Percentiles rank a stretch among this genome's conserved stretches.
Conservation (phyloP, 495 filamentous ascomycete genomes). For the Penicillium subrubescens region DNA sequence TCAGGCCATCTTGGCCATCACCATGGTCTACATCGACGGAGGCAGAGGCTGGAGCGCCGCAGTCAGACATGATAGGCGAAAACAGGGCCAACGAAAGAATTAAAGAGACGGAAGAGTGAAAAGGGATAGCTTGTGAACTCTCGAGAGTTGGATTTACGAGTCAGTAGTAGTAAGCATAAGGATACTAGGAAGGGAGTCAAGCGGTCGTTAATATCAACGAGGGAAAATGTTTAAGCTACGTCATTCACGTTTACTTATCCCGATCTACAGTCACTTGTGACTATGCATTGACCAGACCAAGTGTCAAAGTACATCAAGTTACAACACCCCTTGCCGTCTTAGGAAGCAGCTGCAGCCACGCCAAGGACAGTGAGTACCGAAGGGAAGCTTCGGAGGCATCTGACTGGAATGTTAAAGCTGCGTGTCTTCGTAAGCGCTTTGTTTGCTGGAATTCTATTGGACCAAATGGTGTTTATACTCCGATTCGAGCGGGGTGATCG, state of each 20-base stretch:
- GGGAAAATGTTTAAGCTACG: not conserved
- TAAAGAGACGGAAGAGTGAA: not conserved
- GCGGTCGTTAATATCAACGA: not conserved
- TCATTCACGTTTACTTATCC: not conserved
- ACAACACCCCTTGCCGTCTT: not conserved
- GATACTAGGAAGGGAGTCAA: not conserved
- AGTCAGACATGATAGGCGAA: conserved; percentile 17
- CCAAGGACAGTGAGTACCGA: not conserved
- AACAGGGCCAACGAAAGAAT: not conserved
- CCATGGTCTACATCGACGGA: conserved; percentile 27
- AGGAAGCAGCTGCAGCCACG: conserved; percentile 2
- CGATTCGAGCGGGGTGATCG: not conserved
- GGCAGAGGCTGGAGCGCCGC: conserved; percentile 26
- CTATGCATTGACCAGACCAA: not conserved
- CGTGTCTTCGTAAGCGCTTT: not conserved
- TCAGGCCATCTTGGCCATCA: conserved; percentile 11
- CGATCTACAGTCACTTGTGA: not conserved
- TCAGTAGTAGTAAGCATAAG: not conserved
- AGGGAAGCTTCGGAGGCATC: not conserved
- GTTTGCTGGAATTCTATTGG: not conserved
- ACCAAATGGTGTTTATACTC: not conserved
- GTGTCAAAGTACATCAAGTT: not conserved
- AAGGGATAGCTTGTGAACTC: not conserved
- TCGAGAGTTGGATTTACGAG: not conserved
- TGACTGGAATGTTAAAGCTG: not conserved